Evolutionary conservation across 768 basidiomycete species (phyloP).

Genomic region (Suillus sp.): DNA sequence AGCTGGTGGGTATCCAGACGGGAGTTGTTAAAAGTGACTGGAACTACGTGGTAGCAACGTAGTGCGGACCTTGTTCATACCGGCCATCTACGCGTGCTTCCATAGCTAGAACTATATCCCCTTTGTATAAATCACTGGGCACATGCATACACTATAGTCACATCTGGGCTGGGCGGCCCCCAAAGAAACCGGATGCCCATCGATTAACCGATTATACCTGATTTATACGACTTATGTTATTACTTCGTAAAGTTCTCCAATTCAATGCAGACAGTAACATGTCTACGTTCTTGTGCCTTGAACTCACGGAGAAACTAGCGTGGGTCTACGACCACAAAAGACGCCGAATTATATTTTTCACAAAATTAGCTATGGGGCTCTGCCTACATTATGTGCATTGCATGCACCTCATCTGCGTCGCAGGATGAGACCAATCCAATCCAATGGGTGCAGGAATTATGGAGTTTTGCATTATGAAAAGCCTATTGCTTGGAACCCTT

Average conservation of each 20-base stretch:
- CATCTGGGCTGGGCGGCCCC: too few species aligned
- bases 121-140: background rate
- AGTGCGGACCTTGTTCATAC: constrained; percentile 3
- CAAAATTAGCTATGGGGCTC: background rate
- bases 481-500: background rate
- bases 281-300: background rate
- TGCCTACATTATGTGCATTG: background rate
- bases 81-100: background rate
- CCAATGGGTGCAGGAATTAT: background rate
- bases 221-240: too few species aligned
- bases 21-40: constrained; percentile 78
- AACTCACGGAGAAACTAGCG: background rate
- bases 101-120: background rate
- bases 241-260: too few species aligned
- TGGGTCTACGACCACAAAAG: background rate
- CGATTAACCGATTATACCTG: too few species aligned
- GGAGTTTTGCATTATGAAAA: background rate
- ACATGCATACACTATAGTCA: background rate
- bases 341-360: background rate
- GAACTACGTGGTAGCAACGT: constrained; percentile 55
- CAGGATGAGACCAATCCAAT: background rate
- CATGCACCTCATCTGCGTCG: background rate
- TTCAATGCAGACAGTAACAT: background rate
- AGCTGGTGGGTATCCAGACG: constrained; percentile 66
- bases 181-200: too few species aligned